These are phyloP conservation scores for Colletotrichum cereale DNA, from an alignment of 2,329 filamentous ascomycete genomes.

Conservation along the genomic window DNA sequence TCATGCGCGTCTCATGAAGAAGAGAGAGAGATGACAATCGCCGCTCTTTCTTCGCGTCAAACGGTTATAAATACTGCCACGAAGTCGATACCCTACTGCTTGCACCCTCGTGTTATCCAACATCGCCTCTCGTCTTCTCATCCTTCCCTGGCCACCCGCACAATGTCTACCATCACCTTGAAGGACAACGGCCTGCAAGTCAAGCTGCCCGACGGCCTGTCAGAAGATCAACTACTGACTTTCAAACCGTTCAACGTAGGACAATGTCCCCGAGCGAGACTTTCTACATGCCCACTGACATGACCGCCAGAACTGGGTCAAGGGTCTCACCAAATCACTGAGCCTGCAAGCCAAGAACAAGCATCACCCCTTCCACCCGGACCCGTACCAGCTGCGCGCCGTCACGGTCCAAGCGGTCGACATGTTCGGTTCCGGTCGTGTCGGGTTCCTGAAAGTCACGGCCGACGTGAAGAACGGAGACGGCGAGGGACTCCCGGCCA, in stretches of 20 bases:
- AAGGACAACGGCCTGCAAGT: slow-evolving; percentile 55
- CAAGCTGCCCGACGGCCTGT: slow-evolving; percentile 58
- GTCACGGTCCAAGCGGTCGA: slow-evolving; percentile 68
- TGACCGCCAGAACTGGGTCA: slow-evolving; percentile 60
- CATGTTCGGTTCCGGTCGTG: slow-evolving; percentile 58
- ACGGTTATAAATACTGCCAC: too few species aligned
- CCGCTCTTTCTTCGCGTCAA: neutral
- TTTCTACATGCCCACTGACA: slow-evolving; percentile 18
- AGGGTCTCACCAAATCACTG: slow-evolving; percentile 61
- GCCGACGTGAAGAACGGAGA: slow-evolving; percentile 61
- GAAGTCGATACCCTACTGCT: too few species aligned
- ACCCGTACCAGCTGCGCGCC: slow-evolving; percentile 65
- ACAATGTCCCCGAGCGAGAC: rapidly evolving
- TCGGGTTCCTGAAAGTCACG: slow-evolving; percentile 70
- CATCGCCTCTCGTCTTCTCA: too few species aligned
- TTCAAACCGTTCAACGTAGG: slow-evolving; percentile 65
- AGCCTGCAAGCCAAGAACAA: slow-evolving; percentile 54
- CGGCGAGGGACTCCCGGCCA: slow-evolving; percentile 65
- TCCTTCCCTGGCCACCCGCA: neutral
- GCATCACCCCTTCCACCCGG: slow-evolving; percentile 64
- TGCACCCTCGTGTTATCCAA: neutral
- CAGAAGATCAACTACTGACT: slow-evolving; percentile 57
- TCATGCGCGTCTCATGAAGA: too few species aligned
- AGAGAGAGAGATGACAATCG: neutral
- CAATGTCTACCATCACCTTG: slow-evolving; percentile 58